phyloP scores from a whole-genome alignment of 306 rosid species.

The Dryas drummondii region DNA sequence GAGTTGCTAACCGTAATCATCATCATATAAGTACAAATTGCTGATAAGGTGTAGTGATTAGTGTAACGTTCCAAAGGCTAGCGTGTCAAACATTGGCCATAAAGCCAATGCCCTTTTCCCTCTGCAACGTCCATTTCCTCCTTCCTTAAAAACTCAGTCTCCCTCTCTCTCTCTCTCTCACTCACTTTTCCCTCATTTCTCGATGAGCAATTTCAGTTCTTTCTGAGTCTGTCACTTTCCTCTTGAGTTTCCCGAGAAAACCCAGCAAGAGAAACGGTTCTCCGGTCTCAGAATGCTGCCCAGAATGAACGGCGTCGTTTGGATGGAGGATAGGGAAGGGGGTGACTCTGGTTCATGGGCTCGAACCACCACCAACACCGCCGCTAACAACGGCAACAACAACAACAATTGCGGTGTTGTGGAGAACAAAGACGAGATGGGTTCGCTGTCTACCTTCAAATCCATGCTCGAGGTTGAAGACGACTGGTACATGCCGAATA shows the following conservation, averaged over 20 bases:
- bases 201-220: neutral
- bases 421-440: constrained; percentile 37
- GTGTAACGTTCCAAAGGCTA: constrained; percentile 16
- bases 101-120: constrained; percentile 7
- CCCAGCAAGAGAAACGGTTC: neutral
- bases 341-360: constrained; percentile 59
- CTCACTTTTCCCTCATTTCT: neutral
- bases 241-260: neutral
- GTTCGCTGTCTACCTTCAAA: constrained; percentile 61
- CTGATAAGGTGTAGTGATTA: neutral
- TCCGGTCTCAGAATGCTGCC: constrained; percentile 34
- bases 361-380: constrained; percentile 29
- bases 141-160: constrained; percentile 5
- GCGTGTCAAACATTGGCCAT: constrained; percentile 13
- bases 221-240: neutral
- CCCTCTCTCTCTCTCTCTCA: neutral
- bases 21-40: constrained; percentile 7
- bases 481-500: constrained; percentile 54
- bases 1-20: neutral
- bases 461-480: constrained; percentile 61
- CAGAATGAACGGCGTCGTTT: constrained; percentile 40
- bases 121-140: constrained; percentile 17
- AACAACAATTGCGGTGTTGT: constrained; percentile 28
- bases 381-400: neutral
- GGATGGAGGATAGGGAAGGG: constrained; percentile 47